These are phyloP conservation scores for Lactuca saligna DNA, from an alignment of 129 eudicot species.

Conservation along the genomic window DNA sequence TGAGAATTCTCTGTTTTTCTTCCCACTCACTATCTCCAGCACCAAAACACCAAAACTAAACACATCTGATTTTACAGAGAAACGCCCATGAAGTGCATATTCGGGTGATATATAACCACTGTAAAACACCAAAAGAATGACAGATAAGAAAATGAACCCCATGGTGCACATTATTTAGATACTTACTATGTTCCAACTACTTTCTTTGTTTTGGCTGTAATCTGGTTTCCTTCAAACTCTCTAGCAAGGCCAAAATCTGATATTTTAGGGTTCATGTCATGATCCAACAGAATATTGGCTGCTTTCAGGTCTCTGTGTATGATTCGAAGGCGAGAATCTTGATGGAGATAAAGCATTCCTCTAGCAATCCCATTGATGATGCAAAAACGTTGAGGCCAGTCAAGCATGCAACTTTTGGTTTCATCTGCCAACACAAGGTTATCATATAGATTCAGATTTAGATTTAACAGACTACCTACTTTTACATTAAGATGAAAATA, in stretches of 20 bases:
- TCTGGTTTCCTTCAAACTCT: constrained; percentile 28
- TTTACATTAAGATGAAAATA: too few species aligned
- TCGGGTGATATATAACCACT: constrained; percentile 11
- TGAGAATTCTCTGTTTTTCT: neutral
- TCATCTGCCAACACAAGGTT: neutral
- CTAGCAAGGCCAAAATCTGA: constrained; percentile 45
- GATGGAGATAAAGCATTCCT: constrained; percentile 39
- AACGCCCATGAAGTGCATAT: neutral
- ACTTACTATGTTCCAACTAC: constrained; percentile 33
- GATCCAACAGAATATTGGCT: constrained; percentile 31
- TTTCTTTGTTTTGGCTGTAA: constrained; percentile 23
- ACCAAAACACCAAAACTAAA: constrained; percentile 11
- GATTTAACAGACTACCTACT: neutral
- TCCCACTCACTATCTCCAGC: constrained; percentile 12
- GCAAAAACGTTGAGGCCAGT: neutral
- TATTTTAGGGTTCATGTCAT: constrained; percentile 32
- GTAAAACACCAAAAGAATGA: neutral
- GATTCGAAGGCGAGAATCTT: constrained; percentile 30
- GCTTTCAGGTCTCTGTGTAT: constrained; percentile 39
- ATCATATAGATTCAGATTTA: too few species aligned
- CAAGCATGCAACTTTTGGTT: constrained; percentile 9
- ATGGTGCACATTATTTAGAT: too few species aligned
- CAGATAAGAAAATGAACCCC: too few species aligned
- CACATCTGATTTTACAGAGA: constrained; percentile 15
- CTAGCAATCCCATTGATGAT: constrained; percentile 30